Evolutionary conservation across 116 monocot genomes (phyloP).

Genomic region (Cymodocea nodosa): DNA sequence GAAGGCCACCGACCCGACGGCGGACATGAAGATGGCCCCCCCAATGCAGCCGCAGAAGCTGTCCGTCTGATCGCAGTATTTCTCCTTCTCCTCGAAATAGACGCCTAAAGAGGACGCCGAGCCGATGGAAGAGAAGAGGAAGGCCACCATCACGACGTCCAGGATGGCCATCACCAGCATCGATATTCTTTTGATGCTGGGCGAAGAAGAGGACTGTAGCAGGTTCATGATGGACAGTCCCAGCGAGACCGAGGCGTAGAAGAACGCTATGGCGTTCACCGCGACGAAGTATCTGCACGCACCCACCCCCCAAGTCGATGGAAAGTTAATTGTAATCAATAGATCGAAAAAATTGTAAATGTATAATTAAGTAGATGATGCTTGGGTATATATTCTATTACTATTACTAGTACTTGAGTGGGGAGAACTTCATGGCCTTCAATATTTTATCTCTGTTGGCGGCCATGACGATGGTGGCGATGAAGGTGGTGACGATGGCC

Average conservation of each 20-base stretch:
- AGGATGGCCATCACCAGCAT: slow-evolving; percentile 10
- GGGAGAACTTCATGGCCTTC: background rate
- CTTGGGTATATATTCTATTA: too few relatives aligned
- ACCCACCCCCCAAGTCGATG: too few relatives aligned
- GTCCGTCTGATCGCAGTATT: slow-evolving; percentile 2
- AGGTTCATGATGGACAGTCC: slow-evolving; percentile 10
- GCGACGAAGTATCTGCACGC: slow-evolving; percentile 46
- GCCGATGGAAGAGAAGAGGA: slow-evolving; percentile 23
- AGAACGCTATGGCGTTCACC: slow-evolving; percentile 21
- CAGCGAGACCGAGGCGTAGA: slow-evolving; percentile 21
- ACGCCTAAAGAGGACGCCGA: slow-evolving; percentile 16
- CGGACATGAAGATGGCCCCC: slow-evolving; percentile 18
- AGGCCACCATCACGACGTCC: slow-evolving; percentile 14
- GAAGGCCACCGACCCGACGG: background rate
- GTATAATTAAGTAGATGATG: too few relatives aligned
- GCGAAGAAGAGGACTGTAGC: background rate
- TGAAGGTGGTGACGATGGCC: slow-evolving; percentile 9
- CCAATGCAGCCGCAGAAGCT: slow-evolving; percentile 22
- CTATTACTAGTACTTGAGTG: slow-evolving; percentile 5
- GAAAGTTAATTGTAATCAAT: background rate
- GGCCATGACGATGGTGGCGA: slow-evolving; percentile 29
- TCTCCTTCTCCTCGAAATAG: slow-evolving; percentile 2
- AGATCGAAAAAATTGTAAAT: too few relatives aligned
- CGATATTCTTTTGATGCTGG: background rate
- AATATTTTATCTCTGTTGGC: slow-evolving; percentile 14